These are phyloP conservation scores for Gaeumannomyces sp. DNA, from an alignment of 2,329 filamentous ascomycete genomes.

Conservation along the genomic window DNA sequence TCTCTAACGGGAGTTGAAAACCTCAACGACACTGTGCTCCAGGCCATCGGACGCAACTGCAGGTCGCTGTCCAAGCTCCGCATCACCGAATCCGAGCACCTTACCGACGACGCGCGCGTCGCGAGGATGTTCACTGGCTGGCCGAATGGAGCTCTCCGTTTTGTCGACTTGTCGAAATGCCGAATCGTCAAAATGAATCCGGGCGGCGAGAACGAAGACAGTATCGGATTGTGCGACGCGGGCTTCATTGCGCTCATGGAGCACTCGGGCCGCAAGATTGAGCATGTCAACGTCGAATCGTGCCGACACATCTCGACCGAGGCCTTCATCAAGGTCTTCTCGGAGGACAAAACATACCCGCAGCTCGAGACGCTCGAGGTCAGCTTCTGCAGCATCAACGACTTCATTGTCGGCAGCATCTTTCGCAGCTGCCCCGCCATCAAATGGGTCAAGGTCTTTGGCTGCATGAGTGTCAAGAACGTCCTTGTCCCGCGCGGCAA, in stretches of 20 bases:
- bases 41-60: constrained; percentile 65
- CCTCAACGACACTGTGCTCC: constrained; percentile 63
- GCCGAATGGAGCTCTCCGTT: constrained; percentile 64
- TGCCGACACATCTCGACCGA: constrained; percentile 73
- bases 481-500: constrained; percentile 48
- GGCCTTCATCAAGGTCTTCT: constrained; percentile 71
- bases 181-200: constrained; percentile 64
- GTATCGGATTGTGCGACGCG: constrained; percentile 65
- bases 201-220: constrained; percentile 51
- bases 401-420: constrained; percentile 56
- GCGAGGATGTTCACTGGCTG: constrained; percentile 67
- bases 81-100: constrained; percentile 67
- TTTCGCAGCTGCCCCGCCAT: constrained; percentile 59
- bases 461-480: constrained; percentile 56
- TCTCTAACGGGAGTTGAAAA: constrained; percentile 65
- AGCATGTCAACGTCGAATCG: constrained; percentile 68
- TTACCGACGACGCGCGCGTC: constrained; percentile 73
- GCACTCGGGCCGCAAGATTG: constrained; percentile 66
- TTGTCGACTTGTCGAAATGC: constrained; percentile 70
- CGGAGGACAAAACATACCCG: constrained; percentile 53
- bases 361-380: constrained; percentile 67
- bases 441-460: constrained; percentile 55
- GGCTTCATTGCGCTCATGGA: constrained; percentile 78
- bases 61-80: constrained; percentile 67
- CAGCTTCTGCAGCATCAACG: constrained; percentile 66